Percentiles rank a stretch among this genome's conserved stretches.
Evolutionary conservation across 1,284 basidiomycete genomes (phyloP).

Genomic region (Rhodotorula sp.): DNA sequence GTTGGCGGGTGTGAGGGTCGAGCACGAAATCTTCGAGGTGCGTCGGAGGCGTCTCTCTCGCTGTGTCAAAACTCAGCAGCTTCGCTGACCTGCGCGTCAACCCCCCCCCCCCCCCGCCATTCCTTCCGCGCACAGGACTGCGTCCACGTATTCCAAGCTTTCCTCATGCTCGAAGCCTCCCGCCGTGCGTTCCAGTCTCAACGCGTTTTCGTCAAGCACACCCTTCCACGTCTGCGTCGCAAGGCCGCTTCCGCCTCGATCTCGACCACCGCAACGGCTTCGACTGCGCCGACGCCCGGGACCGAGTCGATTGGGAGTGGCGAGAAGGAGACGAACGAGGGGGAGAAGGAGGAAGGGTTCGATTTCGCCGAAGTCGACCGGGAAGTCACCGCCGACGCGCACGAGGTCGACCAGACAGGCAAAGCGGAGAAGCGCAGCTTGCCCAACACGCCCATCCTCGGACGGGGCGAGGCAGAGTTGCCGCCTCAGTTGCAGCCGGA

Average conservation of each 20-base stretch:
- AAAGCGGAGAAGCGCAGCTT: conserved; percentile 28
- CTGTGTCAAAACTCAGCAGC: background rate
- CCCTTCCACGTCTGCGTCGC: conserved; percentile 30
- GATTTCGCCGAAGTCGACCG: conserved; percentile 35
- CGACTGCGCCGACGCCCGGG: background rate
- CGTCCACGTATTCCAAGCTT: conserved; percentile 88
- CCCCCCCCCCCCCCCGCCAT: too few relatives aligned
- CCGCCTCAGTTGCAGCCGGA: background rate
- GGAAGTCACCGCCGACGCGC: conserved; percentile 35
- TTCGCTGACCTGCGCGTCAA: too few relatives aligned
- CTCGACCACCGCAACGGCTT: background rate
- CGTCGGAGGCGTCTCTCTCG: background rate
- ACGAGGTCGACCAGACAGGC: conserved; percentile 34
- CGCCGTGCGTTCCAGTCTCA: conserved; percentile 72
- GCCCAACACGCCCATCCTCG: conserved; percentile 20
- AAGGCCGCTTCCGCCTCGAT: background rate
- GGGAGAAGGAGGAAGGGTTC: background rate
- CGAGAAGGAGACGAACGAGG: background rate
- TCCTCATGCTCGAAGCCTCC: conserved; percentile 74
- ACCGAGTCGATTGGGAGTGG: too few relatives aligned
- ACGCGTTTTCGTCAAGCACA: conserved; percentile 62
- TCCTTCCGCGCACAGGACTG: conserved; percentile 49
- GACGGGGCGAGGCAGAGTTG: background rate
- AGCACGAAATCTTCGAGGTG: conserved; percentile 69
- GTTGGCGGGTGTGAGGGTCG: conserved; percentile 78